These are phyloP conservation scores for Penicillium sp. DNA, from an alignment of 2,329 filamentous ascomycete species.

Conservation along the genomic window DNA sequence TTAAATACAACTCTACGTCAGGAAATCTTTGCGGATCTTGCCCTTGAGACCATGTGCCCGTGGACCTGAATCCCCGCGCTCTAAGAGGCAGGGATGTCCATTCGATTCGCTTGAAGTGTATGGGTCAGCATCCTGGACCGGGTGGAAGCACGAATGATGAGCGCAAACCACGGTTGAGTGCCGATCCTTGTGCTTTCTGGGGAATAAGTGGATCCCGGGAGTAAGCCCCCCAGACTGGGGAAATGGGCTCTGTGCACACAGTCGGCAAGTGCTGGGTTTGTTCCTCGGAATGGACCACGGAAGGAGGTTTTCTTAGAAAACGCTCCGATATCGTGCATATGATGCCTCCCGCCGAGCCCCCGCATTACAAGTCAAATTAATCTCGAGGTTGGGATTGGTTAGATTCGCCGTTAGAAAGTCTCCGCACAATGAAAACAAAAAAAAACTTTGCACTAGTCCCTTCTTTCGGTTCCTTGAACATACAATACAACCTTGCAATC, in stretches of 20 bases:
- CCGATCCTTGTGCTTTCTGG: constrained; percentile 9
- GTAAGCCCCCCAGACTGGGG: not conserved
- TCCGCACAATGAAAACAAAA: not conserved
- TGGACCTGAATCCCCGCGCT: not conserved
- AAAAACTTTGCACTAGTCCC: not conserved
- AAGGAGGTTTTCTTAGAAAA: too few relatives aligned
- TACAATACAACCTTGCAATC: too few relatives aligned
- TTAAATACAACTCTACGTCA: not conserved
- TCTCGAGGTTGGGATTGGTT: not conserved
- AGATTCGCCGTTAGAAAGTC: not conserved
- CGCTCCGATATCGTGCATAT: too few relatives aligned
- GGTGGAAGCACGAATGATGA: constrained; percentile 8
- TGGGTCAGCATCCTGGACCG: not conserved
- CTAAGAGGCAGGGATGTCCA: not conserved
- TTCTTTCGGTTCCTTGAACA: too few relatives aligned
- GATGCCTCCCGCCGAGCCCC: not conserved
- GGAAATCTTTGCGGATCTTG: not conserved
- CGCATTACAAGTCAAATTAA: not conserved
- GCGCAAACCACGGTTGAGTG: constrained; percentile 2
- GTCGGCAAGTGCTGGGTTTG: too few relatives aligned
- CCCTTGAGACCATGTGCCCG: not conserved
- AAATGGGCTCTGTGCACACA: not conserved
- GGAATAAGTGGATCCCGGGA: not conserved
- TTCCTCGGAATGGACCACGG: too few relatives aligned
- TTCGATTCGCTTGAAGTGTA: constrained; percentile 8